Conservation (phyloP, 208 protist species). For the Leishmania gerbilli region DNA sequence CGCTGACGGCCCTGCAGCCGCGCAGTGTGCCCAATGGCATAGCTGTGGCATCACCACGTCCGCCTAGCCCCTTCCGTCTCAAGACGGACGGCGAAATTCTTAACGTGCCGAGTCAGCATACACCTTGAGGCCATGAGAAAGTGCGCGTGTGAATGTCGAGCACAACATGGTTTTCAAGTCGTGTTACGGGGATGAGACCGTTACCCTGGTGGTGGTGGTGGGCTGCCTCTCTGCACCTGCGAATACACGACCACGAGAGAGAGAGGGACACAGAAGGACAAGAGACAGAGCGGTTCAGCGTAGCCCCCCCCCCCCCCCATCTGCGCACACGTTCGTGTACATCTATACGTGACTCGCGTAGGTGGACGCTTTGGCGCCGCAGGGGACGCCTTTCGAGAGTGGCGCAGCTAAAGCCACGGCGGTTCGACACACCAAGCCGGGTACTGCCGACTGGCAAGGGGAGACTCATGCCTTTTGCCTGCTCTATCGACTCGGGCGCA, state of each 20-base stretch:
- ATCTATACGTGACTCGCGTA: background rate
- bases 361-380: background rate
- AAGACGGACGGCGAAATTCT: background rate
- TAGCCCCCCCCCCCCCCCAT: background rate
- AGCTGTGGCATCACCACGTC: background rate
- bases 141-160: background rate
- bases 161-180: background rate
- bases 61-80: constrained; percentile 10
- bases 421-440: background rate
- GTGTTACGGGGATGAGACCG: background rate
- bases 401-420: background rate
- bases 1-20: constrained; percentile 55
- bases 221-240: background rate
- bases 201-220: background rate
- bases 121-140: background rate
- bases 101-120: background rate
- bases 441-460: background rate
- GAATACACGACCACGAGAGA: too few relatives aligned
- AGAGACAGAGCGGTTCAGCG: background rate
- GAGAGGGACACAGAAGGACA: background rate
- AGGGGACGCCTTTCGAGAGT: background rate
- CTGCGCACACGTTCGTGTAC: background rate
- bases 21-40: background rate
- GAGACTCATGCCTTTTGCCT: background rate
- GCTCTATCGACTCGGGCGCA: background rate